Percentiles rank a stretch among this genome's conserved stretches.
Evolutionary conservation across 176 grass and related monocot species (phyloP).

Genomic region (Pharus latifolius): DNA sequence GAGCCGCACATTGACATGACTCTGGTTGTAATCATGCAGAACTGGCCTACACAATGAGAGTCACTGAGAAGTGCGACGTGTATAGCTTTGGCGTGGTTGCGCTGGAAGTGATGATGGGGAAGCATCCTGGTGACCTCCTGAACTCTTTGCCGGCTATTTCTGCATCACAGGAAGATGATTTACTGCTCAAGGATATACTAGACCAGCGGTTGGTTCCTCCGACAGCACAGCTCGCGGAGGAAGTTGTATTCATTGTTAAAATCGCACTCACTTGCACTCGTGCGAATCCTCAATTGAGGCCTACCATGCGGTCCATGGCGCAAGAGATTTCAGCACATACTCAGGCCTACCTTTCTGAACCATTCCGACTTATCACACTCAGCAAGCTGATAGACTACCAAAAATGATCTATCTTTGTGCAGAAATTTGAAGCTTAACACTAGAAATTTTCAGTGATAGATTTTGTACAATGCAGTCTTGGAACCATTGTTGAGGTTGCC

Average conservation of each 20-base stretch:
- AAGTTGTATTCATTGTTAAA: conserved; percentile 65
- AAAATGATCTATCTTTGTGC: conserved; percentile 36
- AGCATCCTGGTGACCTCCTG: conserved; percentile 66
- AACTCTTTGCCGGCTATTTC: conserved; percentile 36
- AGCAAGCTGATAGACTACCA: conserved; percentile 62
- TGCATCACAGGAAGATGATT: conserved; percentile 38
- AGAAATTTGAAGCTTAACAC: neutral
- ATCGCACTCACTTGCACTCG: conserved; percentile 66
- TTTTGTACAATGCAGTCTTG: neutral
- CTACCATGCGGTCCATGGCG: conserved; percentile 63
- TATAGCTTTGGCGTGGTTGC: conserved; percentile 78
- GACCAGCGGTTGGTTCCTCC: conserved; percentile 54
- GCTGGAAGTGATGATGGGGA: conserved; percentile 85
- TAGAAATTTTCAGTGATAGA: neutral
- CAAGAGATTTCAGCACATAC: conserved; percentile 68
- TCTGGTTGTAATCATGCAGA: conserved; percentile 40
- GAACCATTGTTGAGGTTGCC: neutral
- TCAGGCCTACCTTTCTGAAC: conserved; percentile 59
- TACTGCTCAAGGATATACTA: conserved; percentile 57
- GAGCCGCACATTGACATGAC: neutral
- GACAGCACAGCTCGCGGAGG: conserved; percentile 60
- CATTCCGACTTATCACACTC: conserved; percentile 55
- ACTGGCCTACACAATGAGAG: conserved; percentile 80
- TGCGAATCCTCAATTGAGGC: conserved; percentile 50
- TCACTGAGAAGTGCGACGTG: conserved; percentile 81